Evolutionary conservation across 352 stramenopile genomes (phyloP), one percentile per base, ranked within the genome.

Genomic region (Phytophthora ramorum): DNA sequence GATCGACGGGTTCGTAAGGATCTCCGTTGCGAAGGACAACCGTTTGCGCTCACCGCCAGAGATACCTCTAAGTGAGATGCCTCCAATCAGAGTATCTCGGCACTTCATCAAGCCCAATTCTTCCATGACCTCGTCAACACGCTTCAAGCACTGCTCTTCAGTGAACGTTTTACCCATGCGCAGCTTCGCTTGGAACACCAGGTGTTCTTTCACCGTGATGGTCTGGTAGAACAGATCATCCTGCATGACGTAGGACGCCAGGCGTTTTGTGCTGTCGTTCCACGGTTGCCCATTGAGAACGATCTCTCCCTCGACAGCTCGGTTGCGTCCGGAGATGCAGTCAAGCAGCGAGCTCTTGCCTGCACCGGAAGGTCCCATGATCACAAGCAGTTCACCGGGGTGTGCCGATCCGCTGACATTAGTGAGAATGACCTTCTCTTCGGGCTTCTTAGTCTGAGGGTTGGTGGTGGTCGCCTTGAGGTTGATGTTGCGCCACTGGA

Each of bases 281-380:
- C 75, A 87, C 5, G 67, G 66, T 24, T 75, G 58, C 24, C 73
- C 78, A 47, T 85, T 90, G 30, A 98, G 76, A 6, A 53, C 71
- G 28, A 87, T 85, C 0, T 43, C 69, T 16, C 85, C 78, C 16
- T 80, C 74, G 13, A 91, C 90, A 14, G 76, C 73, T 14, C 62
- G 83, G 63, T 98, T 98, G 44, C 94, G 78, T 9, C 94, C 73
- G 0, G 95, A 90, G 53, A 99, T 93, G 17, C 98, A 95, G 83
- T 98, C 93, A 16, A 97, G 85, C 3, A 53, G 46, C 0, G 46
- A 53, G 19, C 89, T 97, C 69, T 98, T 98, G 19, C 93, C 92
- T 13, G 87, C 84, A 7, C 87, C 86, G 0, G 73, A 85, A 4
- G 78, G 78, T 7, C 85, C 85, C 76, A 91, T 91, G 60, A 94